These are phyloP conservation scores for Pseudogymnoascus sp. DNA, from an alignment of 2,329 filamentous ascomycete genomes.

Conservation along the genomic window DNA sequence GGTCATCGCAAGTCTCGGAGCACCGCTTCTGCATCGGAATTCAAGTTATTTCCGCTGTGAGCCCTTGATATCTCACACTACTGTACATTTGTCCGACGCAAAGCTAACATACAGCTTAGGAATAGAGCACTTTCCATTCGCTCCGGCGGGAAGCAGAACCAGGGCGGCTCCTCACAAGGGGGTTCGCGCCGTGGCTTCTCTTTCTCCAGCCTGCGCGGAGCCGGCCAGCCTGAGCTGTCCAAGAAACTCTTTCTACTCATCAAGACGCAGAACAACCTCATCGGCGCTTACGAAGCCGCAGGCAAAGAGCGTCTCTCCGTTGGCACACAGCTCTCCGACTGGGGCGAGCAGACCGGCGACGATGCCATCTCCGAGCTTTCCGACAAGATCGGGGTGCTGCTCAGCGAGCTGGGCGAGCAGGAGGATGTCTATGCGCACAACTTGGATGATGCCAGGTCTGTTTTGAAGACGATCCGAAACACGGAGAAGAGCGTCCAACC, in stretches of 20 bases:
- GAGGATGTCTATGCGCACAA: constrained; percentile 82
- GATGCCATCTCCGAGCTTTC: constrained; percentile 81
- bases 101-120: constrained; percentile 35
- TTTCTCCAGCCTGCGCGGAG: constrained; percentile 76
- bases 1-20: constrained; percentile 6
- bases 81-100: not conserved
- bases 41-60: not conserved
- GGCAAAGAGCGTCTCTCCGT: constrained; percentile 77
- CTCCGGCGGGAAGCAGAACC: constrained; percentile 46
- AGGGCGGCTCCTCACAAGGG: constrained; percentile 26
- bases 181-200: constrained; percentile 64
- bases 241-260: constrained; percentile 86
- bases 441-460: constrained; percentile 72
- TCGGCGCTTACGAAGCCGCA: constrained; percentile 75
- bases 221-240: constrained; percentile 78
- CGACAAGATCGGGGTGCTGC: constrained; percentile 88
- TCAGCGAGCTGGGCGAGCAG: constrained; percentile 89
- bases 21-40: not conserved
- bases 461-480: constrained; percentile 89
- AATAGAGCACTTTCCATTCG: constrained; percentile 68
- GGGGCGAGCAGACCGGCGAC: constrained; percentile 88
- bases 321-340: constrained; percentile 86
- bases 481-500: constrained; percentile 94
- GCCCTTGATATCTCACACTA: not conserved
- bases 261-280: constrained; percentile 87